Conservation (phyloP, 345 rosid genomes). For the Eutrema yunnanense region DNA sequence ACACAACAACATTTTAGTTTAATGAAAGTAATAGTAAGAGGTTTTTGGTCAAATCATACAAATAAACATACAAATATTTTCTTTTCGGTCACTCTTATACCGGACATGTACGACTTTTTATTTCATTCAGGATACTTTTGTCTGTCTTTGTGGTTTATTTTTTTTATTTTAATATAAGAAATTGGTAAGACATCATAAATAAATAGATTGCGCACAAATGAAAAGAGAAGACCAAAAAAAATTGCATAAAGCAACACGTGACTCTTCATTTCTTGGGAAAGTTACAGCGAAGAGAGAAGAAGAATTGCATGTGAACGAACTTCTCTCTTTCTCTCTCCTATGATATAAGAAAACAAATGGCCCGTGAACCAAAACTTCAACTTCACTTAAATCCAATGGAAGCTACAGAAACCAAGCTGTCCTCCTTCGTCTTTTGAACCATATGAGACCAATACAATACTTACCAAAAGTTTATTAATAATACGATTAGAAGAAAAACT, state of each 20-base stretch:
- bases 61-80: too few species aligned
- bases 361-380: slow-evolving; percentile 32
- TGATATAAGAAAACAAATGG: slow-evolving; percentile 24
- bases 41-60: too few species aligned
- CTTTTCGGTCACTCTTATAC: not conserved
- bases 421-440: not conserved
- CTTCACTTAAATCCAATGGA: slow-evolving; percentile 30
- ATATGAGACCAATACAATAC: slow-evolving; percentile 2
- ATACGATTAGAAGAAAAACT: slow-evolving; percentile 1
- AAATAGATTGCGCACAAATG: not conserved
- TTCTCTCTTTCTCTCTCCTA: not conserved
- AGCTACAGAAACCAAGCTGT: slow-evolving; percentile 29
- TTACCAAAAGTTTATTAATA: not conserved
- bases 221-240: not conserved
- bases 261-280: slow-evolving; percentile 21
- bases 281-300: slow-evolving; percentile 26
- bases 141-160: not conserved
- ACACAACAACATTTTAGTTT: too few species aligned
- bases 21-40: too few species aligned
- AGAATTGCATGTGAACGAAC: slow-evolving; percentile 28
- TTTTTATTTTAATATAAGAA: not conserved
- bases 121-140: not conserved
- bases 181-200: not conserved
- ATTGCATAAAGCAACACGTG: slow-evolving; percentile 23
- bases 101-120: not conserved